A percentile compares a stretch with the other conserved stretches of the same genome.
Evolutionary conservation across 169 alveolate species (phyloP).

Genomic region (Theileria annulata): DNA sequence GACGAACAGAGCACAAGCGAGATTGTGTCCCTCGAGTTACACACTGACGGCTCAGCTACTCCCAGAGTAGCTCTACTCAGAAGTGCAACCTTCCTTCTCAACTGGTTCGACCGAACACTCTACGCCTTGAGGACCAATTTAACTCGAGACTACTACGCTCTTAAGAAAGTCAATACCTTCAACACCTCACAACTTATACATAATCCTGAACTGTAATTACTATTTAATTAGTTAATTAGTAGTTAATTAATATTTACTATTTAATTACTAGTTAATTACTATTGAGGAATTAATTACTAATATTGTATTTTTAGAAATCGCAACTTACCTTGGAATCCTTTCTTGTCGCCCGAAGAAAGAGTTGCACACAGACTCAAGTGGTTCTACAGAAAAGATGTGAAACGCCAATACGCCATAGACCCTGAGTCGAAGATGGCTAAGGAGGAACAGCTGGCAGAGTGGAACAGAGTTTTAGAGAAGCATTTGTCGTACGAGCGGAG

Average conservation of each 20-base stretch:
- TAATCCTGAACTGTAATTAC: slow-evolving; percentile 74
- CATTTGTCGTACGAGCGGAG: slow-evolving; percentile 29
- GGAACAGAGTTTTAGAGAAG: slow-evolving; percentile 44
- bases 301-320: slow-evolving; percentile 61
- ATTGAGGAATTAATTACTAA: background rate
- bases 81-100: slow-evolving; percentile 71
- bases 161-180: slow-evolving; percentile 59
- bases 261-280: background rate
- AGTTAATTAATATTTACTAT: no score
- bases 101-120: slow-evolving; percentile 71
- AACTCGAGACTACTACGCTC: slow-evolving; percentile 67
- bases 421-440: slow-evolving; percentile 79
- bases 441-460: slow-evolving; percentile 65
- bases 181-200: slow-evolving; percentile 69
- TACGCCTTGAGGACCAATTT: slow-evolving; percentile 73
- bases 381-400: slow-evolving; percentile 80
- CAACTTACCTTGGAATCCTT: slow-evolving; percentile 86
- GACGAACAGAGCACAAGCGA: slow-evolving; percentile 80
- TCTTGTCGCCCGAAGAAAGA: slow-evolving; percentile 72
- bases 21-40: slow-evolving; percentile 81
- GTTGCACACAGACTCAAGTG: slow-evolving; percentile 69
- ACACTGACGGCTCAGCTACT: slow-evolving; percentile 84
- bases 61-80: slow-evolving; percentile 80
- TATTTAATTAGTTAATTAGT: background rate
- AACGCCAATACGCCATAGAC: slow-evolving; percentile 80